phyloP scores from a whole-genome alignment of 2,329 filamentous ascomycete genomes.

The Diaporthe batatas region DNA sequence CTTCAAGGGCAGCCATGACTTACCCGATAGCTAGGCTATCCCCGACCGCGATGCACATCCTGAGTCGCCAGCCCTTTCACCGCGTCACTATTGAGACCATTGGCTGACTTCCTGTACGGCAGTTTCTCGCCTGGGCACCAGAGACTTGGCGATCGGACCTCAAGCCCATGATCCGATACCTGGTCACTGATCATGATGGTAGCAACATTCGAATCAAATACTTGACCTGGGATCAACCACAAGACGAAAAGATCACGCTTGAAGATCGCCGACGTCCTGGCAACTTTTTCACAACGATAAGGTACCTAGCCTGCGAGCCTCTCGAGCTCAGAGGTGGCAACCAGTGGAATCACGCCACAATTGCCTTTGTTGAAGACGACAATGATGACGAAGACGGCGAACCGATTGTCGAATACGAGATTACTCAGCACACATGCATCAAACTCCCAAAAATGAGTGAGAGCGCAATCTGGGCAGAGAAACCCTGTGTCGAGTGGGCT shows the following conservation, averaged over 20 bases:
- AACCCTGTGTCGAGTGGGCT: conserved; percentile 24
- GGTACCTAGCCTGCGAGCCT: conserved; percentile 1
- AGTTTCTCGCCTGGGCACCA: conserved; percentile 17
- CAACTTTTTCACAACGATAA: background rate
- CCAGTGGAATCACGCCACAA: conserved; percentile 35
- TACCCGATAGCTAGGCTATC: background rate
- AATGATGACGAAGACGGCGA: background rate
- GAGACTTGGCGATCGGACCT: background rate
- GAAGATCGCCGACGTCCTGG: too few species aligned
- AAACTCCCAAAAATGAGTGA: conserved; percentile 7
- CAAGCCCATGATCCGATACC: conserved; percentile 21
- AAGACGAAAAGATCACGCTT: too few species aligned
- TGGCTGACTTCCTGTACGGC: background rate
- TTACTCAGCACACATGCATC: background rate
- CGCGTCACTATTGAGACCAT: background rate
- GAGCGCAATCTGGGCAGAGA: conserved; percentile 27
- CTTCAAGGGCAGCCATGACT: background rate
- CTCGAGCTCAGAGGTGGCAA: background rate
- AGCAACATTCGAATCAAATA: conserved; percentile 6
- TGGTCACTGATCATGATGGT: background rate
- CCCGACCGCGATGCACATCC: background rate
- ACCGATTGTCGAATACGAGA: background rate
- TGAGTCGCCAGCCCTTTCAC: background rate
- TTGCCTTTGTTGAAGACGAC: background rate
- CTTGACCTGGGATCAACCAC: conserved; percentile 19